phyloP scores from a whole-genome alignment of 2,329 filamentous ascomycete species.

The Cordyceps cicadae region DNA sequence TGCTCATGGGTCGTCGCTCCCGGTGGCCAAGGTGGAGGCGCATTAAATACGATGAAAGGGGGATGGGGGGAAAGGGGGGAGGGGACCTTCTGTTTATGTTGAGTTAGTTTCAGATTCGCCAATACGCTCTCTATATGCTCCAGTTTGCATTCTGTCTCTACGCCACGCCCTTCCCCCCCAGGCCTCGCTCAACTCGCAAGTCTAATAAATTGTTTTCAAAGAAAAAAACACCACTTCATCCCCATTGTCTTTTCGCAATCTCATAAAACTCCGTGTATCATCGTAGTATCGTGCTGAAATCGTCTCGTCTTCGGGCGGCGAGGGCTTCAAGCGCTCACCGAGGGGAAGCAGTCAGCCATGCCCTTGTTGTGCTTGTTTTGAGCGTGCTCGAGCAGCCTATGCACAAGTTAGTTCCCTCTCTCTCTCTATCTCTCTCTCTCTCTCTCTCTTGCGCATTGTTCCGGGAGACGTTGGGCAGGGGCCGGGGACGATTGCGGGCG shows the following conservation, averaged over 20 bases:
- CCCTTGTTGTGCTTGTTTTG: conserved; percentile 69
- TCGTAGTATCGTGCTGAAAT: conserved; percentile 2
- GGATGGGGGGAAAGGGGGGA: background rate
- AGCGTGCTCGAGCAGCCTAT: conserved; percentile 61
- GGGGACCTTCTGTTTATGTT: background rate
- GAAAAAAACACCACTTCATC: background rate
- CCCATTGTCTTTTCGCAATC: background rate
- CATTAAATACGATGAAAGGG: conserved; percentile 18
- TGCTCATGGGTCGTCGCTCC: background rate
- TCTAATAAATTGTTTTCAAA: background rate
- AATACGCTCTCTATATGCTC: background rate
- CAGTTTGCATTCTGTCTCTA: background rate
- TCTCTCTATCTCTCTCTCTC: background rate
- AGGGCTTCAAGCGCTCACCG: conserved; percentile 17
- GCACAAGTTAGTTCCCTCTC: background rate
- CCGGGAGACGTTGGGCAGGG: too few relatives aligned
- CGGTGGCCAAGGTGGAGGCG: conserved; percentile 23
- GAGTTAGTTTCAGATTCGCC: background rate
- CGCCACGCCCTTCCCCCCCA: conserved; percentile 1
- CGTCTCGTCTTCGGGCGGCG: conserved; percentile 13
- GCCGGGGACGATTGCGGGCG: background rate
- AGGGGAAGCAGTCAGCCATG: conserved; percentile 63
- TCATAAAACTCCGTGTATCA: conserved; percentile 5
- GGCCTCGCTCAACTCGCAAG: conserved; percentile 5
- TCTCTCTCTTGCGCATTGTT: background rate